These are phyloP conservation scores for Hirschfeldia incana DNA, from an alignment of 345 rosid species.

Conservation along the genomic window DNA sequence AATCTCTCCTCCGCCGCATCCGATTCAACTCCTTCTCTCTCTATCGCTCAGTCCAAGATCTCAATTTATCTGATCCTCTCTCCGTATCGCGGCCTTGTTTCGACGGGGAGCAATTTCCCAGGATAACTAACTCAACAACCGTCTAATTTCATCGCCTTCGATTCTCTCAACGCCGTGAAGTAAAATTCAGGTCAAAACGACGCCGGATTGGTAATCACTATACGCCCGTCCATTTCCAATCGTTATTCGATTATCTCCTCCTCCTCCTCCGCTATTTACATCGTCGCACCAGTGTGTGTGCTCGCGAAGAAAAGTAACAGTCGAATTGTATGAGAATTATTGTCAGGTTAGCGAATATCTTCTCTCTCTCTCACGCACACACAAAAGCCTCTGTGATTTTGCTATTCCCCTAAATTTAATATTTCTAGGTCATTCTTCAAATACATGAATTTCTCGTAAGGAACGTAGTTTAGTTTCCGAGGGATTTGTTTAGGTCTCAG, in stretches of 20 bases:
- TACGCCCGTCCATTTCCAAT: neutral
- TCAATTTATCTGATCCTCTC: too few relatives aligned
- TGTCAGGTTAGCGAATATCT: conserved; percentile 24
- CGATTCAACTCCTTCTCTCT: neutral
- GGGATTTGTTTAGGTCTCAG: neutral
- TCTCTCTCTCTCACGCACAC: neutral
- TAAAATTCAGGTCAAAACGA: conserved; percentile 5
- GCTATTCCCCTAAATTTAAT: conserved; percentile 9
- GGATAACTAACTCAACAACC: neutral
- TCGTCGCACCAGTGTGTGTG: neutral
- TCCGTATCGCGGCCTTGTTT: too few relatives aligned
- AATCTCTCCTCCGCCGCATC: neutral
- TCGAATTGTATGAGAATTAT: conserved; percentile 15
- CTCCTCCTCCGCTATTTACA: neutral
- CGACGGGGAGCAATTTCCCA: too few relatives aligned
- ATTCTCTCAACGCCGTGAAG: neutral
- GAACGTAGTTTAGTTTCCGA: neutral
- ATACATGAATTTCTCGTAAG: neutral
- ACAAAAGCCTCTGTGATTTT: neutral
- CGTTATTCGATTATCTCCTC: neutral
- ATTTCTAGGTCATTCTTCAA: conserved; percentile 14
- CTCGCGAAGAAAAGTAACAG: neutral
- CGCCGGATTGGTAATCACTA: neutral
- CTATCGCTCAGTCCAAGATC: too few relatives aligned
- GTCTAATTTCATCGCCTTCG: neutral